Percentiles rank a stretch among this genome's conserved stretches.
Evolutionary conservation across 2,329 filamentous ascomycete species (phyloP).

Genomic region (Ophiostoma quercus): DNA sequence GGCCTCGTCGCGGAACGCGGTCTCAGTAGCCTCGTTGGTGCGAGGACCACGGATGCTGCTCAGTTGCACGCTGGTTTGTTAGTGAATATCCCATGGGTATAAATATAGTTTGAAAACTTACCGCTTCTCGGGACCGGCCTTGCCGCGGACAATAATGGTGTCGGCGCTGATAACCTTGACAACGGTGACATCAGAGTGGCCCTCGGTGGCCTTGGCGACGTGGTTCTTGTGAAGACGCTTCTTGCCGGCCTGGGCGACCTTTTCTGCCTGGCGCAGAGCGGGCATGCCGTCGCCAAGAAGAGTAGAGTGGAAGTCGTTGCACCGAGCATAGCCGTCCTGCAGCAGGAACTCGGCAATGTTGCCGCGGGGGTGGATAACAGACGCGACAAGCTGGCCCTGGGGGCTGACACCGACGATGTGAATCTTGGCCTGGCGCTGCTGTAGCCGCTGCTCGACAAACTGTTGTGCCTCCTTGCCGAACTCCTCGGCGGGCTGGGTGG

Average conservation of each 20-base stretch:
- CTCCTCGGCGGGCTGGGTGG: conserved; percentile 79
- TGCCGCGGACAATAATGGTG: conserved; percentile 79
- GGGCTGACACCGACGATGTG: conserved; percentile 81
- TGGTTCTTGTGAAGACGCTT: conserved; percentile 77
- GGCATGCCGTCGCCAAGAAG: conserved; percentile 87
- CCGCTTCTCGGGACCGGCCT: conserved; percentile 78
- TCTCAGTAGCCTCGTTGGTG: conserved; percentile 75
- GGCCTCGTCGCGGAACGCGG: conserved; percentile 83
- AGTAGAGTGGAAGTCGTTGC: conserved; percentile 93
- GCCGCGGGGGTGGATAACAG: conserved; percentile 79
- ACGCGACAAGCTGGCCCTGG: conserved; percentile 85
- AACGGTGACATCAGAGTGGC: conserved; percentile 74
- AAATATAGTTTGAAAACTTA: conserved; percentile 17
- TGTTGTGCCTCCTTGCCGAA: conserved; percentile 81
- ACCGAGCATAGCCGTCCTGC: conserved; percentile 81
- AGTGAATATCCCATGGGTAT: not conserved
- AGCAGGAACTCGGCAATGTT: conserved; percentile 91
- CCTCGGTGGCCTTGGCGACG: conserved; percentile 61
- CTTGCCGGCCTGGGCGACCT: conserved; percentile 69
- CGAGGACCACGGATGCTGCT: conserved; percentile 95
- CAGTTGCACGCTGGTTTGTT: conserved; percentile 57
- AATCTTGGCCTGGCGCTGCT: conserved; percentile 80
- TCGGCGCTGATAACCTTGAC: conserved; percentile 83
- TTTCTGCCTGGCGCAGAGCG: conserved; percentile 77
- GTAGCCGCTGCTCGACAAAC: conserved; percentile 78